phyloP scores from a whole-genome alignment of 306 rosid species.

The Ochetophila trinervis region DNA sequence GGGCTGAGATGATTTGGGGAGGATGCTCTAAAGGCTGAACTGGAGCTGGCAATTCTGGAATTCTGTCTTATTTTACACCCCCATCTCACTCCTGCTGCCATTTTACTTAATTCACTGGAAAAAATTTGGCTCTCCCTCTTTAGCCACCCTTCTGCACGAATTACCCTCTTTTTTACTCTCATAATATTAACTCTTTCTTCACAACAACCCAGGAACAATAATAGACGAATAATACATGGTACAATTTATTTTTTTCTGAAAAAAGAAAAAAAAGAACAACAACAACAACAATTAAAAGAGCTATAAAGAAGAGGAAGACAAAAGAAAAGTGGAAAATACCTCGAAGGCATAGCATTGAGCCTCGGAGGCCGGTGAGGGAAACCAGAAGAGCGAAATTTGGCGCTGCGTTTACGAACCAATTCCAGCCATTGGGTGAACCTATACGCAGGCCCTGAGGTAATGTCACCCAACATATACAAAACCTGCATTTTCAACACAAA shows the following conservation, averaged over 20 bases:
- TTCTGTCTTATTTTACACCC: too few species aligned
- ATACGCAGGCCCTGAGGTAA: constrained; percentile 73
- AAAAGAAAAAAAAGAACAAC: too few species aligned
- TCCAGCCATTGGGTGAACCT: constrained; percentile 89
- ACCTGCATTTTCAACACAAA: constrained; percentile 46
- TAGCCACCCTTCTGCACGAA: too few species aligned
- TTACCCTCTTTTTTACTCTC: too few species aligned
- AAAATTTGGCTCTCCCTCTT: too few species aligned
- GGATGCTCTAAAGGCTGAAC: too few species aligned
- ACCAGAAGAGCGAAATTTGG: constrained; percentile 58
- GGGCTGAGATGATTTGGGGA: too few species aligned
- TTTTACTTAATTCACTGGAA: too few species aligned
- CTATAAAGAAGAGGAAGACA: not conserved
- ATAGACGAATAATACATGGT: too few species aligned
- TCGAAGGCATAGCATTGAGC: constrained; percentile 36
- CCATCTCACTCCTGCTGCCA: too few species aligned
- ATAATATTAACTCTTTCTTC: not conserved
- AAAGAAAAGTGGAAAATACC: constrained; percentile 38
- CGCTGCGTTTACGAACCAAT: constrained; percentile 80
- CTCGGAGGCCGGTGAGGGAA: constrained; percentile 51
- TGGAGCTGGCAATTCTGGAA: too few species aligned
- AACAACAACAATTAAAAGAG: not conserved
- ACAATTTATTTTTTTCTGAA: too few species aligned
- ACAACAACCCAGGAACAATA: not conserved
- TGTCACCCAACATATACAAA: constrained; percentile 86